These are phyloP conservation scores for Naganishia vaughanmartiniae DNA, from an alignment of 768 basidiomycete genomes.

Conservation along the genomic window DNA sequence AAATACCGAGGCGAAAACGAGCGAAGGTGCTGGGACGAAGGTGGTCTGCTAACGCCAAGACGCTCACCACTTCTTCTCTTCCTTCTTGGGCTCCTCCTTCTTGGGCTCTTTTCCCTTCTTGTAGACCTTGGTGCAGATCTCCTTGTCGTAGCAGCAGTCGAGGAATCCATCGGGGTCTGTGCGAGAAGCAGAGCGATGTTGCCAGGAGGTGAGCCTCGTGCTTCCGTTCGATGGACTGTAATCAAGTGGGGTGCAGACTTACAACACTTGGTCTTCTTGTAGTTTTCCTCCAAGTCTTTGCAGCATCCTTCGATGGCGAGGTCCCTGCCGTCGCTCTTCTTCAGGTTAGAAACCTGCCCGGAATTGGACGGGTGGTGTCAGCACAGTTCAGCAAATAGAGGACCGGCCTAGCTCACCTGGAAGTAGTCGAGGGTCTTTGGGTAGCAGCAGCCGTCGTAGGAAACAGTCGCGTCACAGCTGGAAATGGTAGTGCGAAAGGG, in stretches of 20 bases:
- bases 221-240: not conserved
- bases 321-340: slow-evolving; percentile 17
- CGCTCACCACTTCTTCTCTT: slow-evolving; percentile 18
- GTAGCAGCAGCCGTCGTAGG: slow-evolving; percentile 13
- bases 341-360: not conserved
- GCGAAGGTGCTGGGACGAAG: not conserved
- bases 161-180: slow-evolving; percentile 19
- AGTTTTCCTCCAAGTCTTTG: slow-evolving; percentile 2
- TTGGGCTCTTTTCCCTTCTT: not conserved
- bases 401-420: not conserved
- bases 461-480: slow-evolving; percentile 15
- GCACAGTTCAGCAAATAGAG: not conserved
- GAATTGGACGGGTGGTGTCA: too few species aligned
- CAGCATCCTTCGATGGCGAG: slow-evolving; percentile 16
- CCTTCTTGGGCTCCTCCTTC: slow-evolving; percentile 6
- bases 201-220: not conserved
- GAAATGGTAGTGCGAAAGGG: not conserved
- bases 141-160: slow-evolving; percentile 21
- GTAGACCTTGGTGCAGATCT: slow-evolving; percentile 12
- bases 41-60: not conserved
- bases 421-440: slow-evolving; percentile 17
- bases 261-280: slow-evolving; percentile 1
- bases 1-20: not conserved
- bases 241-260: not conserved
- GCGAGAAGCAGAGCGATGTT: not conserved